Evolutionary conservation across 441 rosid species (phyloP), one percentile per base, ranked within the genome.

Genomic region (Eutrema salsugineum): DNA sequence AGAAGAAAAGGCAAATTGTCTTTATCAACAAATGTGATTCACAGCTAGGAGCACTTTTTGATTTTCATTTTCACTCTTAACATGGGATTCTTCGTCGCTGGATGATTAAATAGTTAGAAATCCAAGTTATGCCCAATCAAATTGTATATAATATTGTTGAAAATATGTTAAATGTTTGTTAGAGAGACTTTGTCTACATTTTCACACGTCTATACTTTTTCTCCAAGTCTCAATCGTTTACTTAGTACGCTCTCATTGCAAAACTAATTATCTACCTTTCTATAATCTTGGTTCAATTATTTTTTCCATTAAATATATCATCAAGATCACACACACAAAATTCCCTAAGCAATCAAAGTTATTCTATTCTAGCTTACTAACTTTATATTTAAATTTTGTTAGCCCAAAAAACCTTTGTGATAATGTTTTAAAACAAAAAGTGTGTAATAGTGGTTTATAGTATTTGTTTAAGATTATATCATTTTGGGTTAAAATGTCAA

Each of bases 51-150:
- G 50, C 55, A 50, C 15, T 59, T 60, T 55, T 20, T 68, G 40
- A 4, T 53, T 75, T 75, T 63, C 12, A 58, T 20, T 53, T 70
- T 75, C 12, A 36, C 32, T 53, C 11, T 30, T 54, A 36, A 63
- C 66, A 63, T 63, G 55, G 75, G 75, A 69, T 75, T 24, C 79
- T 75, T 75, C 66, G 79, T 75, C 70, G 79, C 70, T 75, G 75
- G 70, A 39, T 68, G 22, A 75, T 63, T 69, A 55, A 28, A 43
- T 68, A 61, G 38, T 68, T 61, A 36, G 24, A 33, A 50, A 68
- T 46, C 57, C 17, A 35, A 44, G 16, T 68, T 61, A 68, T 44
- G 27, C 67, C 58, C 51, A 42, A 38, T 35, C n/a, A 2, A 57
- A 30, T 30, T 30, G 36, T 46, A 27, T 33, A 40, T 20, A 30